phyloP scores from a whole-genome alignment of 1,284 basidiomycete species.

The Ceratobasidium papillatum region DNA sequence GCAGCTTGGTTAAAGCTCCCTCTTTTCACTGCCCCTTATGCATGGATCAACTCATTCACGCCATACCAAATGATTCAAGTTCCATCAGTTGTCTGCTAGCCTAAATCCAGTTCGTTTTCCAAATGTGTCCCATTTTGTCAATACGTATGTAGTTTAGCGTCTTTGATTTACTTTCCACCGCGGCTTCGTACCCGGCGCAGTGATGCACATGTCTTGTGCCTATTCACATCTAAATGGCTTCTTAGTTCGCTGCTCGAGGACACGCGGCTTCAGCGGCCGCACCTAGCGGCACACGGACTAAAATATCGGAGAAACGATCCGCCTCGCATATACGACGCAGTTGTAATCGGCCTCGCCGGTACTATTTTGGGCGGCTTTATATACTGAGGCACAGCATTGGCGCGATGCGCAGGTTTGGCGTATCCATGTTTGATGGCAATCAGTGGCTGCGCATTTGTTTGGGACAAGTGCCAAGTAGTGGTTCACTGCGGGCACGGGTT shows the following conservation, averaged over 20 bases:
- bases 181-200: neutral
- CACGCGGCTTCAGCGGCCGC: neutral
- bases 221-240: neutral
- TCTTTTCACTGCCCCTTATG: too few species aligned
- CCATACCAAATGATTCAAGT: neutral
- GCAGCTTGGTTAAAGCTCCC: too few species aligned
- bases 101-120: too few species aligned
- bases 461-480: neutral
- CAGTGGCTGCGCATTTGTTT: neutral
- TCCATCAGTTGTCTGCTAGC: neutral
- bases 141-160: neutral
- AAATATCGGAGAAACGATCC: constrained; percentile 2
- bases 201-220: neutral
- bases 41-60: neutral
- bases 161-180: neutral
- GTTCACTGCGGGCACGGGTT: neutral
- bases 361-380: neutral
- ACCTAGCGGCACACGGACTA: neutral
- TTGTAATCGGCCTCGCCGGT: neutral
- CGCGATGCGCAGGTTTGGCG: neutral
- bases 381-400: neutral
- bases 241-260: neutral
- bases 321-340: neutral
- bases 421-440: neutral
- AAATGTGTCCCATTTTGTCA: too few species aligned